A percentile compares a stretch with the other conserved stretches of the same genome.
Conservation (phyloP, 176 grass and related monocot genomes). For the Puya raimondii region DNA sequence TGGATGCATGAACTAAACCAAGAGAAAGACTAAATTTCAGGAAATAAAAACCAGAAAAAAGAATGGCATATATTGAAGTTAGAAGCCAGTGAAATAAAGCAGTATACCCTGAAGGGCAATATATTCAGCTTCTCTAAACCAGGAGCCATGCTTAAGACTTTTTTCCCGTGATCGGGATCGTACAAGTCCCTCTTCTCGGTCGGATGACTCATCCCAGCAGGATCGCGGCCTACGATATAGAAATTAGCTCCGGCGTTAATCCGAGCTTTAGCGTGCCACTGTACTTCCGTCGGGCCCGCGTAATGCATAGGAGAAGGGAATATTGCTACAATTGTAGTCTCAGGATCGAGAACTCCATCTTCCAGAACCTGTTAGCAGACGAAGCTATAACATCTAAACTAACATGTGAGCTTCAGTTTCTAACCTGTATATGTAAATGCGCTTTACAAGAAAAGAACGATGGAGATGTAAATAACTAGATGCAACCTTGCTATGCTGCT, state of each 20-base stretch:
- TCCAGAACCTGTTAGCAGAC: constrained; percentile 61
- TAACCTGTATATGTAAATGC: not conserved
- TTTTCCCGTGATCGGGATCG: constrained; percentile 91
- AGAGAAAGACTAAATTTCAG: not conserved
- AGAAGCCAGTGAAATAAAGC: not conserved
- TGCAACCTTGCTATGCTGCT: constrained; percentile 85
- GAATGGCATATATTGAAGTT: not conserved
- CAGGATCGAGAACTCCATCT: constrained; percentile 88
- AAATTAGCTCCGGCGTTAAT: constrained; percentile 97
- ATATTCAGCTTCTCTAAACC: constrained; percentile 95
- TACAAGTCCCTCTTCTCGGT: constrained; percentile 89
- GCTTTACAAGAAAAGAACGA: not conserved
- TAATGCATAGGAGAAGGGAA: constrained; percentile 98
- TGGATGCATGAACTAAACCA: not conserved
- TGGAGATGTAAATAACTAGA: constrained; percentile 7
- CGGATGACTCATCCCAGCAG: constrained; percentile 91
- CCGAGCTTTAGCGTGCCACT: constrained; percentile 93
- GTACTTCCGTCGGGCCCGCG: constrained; percentile 94
- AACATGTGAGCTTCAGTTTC: not conserved
- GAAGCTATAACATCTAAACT: not conserved
- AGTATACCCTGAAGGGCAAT: constrained; percentile 88
- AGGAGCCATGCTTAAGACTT: constrained; percentile 88
- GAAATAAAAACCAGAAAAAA: not conserved
- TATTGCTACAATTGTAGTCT: constrained; percentile 83
- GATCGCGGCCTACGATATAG: constrained; percentile 96